These are phyloP conservation scores for Colletotrichum destructivum DNA, from an alignment of 2,329 filamentous ascomycete genomes.

Conservation along the genomic window DNA sequence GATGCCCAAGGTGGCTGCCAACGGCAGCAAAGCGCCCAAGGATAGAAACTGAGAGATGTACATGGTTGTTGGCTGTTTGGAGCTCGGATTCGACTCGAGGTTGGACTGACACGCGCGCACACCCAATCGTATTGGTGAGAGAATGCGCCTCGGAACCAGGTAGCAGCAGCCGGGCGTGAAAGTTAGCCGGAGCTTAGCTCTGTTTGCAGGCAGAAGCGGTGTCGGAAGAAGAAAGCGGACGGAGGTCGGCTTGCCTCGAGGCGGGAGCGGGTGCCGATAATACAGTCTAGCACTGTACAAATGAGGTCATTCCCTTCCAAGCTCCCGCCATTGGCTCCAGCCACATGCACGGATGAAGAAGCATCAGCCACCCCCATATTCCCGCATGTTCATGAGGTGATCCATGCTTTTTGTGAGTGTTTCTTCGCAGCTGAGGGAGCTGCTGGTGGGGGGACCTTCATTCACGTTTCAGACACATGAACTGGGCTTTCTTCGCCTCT, in stretches of 20 bases:
- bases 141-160: slow-evolving; percentile 10
- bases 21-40: slow-evolving; percentile 26
- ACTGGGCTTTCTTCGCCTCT: neutral
- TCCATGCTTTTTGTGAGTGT: slow-evolving; percentile 21
- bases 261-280: neutral
- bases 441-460: slow-evolving; percentile 16
- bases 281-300: neutral
- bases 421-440: slow-evolving; percentile 1
- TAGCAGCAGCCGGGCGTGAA: slow-evolving; percentile 1
- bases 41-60: slow-evolving; percentile 20
- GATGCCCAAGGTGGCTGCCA: slow-evolving; percentile 31
- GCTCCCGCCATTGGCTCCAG: slow-evolving; percentile 27
- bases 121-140: slow-evolving; percentile 3
- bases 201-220: slow-evolving; percentile 33
- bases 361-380: slow-evolving; percentile 37
- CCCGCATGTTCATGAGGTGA: slow-evolving; percentile 23
- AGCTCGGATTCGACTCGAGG: slow-evolving; percentile 1
- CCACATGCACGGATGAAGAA: slow-evolving; percentile 12
- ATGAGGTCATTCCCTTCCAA: slow-evolving; percentile 35
- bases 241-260: neutral
- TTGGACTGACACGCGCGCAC: neutral
- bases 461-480: slow-evolving; percentile 7
- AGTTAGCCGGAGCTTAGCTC: slow-evolving; percentile 11
- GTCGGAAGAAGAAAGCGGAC: slow-evolving; percentile 30
- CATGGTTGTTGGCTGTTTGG: slow-evolving; percentile 20